These are phyloP conservation scores for Acorus gramineus DNA, from an alignment of 106 monocot species.

Conservation along the genomic window DNA sequence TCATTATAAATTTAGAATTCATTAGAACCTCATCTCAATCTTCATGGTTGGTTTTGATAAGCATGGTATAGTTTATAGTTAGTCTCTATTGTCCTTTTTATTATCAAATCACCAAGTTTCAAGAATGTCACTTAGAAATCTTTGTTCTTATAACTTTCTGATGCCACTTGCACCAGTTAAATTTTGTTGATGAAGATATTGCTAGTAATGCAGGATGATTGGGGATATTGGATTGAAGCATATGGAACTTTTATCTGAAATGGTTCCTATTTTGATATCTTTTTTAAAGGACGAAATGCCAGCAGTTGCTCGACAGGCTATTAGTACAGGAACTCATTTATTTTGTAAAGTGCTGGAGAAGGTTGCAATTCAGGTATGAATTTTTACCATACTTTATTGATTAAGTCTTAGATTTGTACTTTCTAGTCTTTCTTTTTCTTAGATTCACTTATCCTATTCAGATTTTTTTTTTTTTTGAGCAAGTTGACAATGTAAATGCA, in stretches of 20 bases:
- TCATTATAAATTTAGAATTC: no score
- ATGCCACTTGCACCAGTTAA: neutral
- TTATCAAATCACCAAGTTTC: no score
- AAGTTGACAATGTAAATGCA: no score
- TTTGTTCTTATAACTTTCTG: neutral
- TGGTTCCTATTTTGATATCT: conserved; percentile 59
- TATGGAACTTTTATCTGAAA: conserved; percentile 51
- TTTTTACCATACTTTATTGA: no score
- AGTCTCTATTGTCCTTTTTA: no score
- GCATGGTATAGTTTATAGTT: no score
- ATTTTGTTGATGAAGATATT: neutral
- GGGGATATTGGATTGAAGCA: conserved; percentile 74
- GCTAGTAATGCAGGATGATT: conserved; percentile 36
- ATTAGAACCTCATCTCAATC: no score
- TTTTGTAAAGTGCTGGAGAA: conserved; percentile 50
- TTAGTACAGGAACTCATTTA: conserved; percentile 55
- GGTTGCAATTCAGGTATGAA: conserved; percentile 59
- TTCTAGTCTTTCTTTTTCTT: no score
- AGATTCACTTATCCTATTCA: no score
- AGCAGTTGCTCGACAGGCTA: conserved; percentile 76
- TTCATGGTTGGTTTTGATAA: no score
- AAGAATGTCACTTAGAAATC: neutral
- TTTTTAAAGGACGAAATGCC: conserved; percentile 75
- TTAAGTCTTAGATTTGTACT: no score
- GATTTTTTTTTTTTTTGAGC: no score